Evolutionary conservation across 371 early-diverging fungal species (phyloP), one percentile per base, ranked within the genome.

Genomic region (Cokeromyces recurvatus): DNA sequence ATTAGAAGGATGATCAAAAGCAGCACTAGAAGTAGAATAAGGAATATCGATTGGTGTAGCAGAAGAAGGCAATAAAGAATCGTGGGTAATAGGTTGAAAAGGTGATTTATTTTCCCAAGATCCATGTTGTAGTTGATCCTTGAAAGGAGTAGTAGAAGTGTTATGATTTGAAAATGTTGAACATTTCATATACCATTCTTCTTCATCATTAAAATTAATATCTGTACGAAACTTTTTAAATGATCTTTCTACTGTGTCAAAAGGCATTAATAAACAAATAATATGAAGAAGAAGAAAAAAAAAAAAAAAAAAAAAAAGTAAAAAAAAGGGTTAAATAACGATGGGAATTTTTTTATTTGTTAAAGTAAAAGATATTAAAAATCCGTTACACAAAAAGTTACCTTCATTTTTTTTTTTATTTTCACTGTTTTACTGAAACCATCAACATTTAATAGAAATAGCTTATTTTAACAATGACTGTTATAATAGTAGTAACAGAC

Each of bases 171-270:
- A 23, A 43, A 43, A 47, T 29, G 47, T 43, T 12, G 43, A 31
- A 15, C 36, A 2, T 24, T 53, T 47, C 43, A 47, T 51, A 31
- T 51, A 50, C 60, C 56, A 55, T 21, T 55, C 46, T 20, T 50
- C 48, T 11, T 51, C 48, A 25, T 55, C 31, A 34, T 25, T 16
- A n/a, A 47, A 20, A 22, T n/a, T n/a, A n/a, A n/a, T n/a, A n/a
- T n/a, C n/a, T n/a, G n/a, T n/a, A n/a, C n/a, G n/a, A n/a, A n/a
- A n/a, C n/a, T n/a, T 39, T 45, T 61, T 61, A 40, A 25, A 24
- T 37, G 53, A 51, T 57, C 62, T 52, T 31, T 61, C 53, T 42
- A 55, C 39, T 46, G 57, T 61, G 46, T 61, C 57, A 53, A 56
- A 61, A 20, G 62, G 57, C 62, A 61, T 61, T 24, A 32, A 17